Base-by-base conservation (phyloP, 176 grass and related monocot species). In the Ananas comosus region DNA sequence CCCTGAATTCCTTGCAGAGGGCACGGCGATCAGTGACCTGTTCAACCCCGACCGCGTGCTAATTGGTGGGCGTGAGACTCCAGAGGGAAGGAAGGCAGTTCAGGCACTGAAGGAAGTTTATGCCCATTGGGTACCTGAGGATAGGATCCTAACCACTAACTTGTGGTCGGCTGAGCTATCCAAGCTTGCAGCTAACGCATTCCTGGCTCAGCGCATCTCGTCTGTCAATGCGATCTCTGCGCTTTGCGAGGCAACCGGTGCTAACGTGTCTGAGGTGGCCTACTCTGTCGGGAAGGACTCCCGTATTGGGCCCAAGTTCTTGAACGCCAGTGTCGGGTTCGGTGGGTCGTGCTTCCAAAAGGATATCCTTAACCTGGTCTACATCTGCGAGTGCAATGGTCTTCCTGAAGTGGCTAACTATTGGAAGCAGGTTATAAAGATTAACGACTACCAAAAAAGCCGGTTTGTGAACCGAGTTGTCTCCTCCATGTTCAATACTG, bases 271-370 rank as follows among this genome's bases (percentile, higher is more conserved):
- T 11, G 85, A 88, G 81, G 75, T 77, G 47, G 75, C 75, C 53
- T 77, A 69, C 10, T 29, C 75, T 10, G 66, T 77, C 9, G 75
- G 85, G n/a, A 88, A 88, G 69, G 85, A 88, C 12, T 88, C 85
- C 0, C 80, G 85, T 42, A 88, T 88, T 4, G 85, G 85, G 11
- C 73, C 77, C n/a, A 88, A 64, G 63, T 88, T 88, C 78, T 78
- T 88, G 66, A 88, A 78, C 50, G 81, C 86, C 50, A 88, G 86
- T 64, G 81, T 88, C 25, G 86, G 86, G 42, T 87, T 87, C 0
- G 85, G 85, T 63, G 85, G 85, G 11, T 87, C 85, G 21, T 87
- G 85, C 72, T 87, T 88, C 78, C 86, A 88, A 80, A 88, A 88
- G 70, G 86, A 88, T 25, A 88, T 88, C 70, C 82, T 88, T 11